Evolutionary conservation across 2,329 filamentous ascomycete genomes (phyloP), one percentile per base, ranked within the genome.

Genomic region (Fusarium buxicola): DNA sequence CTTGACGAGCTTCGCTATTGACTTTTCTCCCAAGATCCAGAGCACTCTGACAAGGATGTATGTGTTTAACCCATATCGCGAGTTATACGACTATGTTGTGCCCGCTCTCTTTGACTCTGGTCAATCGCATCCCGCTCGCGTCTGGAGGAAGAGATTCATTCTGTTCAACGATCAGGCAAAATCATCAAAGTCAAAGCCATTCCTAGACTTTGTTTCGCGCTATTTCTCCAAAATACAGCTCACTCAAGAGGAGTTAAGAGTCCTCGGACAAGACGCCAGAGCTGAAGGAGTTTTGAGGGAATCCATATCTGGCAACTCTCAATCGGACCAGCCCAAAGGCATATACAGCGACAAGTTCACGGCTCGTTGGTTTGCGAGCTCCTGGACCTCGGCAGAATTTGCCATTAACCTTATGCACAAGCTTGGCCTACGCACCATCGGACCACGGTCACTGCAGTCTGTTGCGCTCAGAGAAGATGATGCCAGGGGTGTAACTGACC

Each of bases 281-380:
- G 6, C 35, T 3, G 24, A 40, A n/a, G 8, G 28, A 28, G 27
- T 47, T 13, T 7, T n/a, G 16, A 21, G 36, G n/a, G 16, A 38
- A 7, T 21, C 30, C 12, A 27, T 8, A 9, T 15, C 24, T 7
- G 32, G 27, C 16, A 49, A 44, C 15, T 24, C 28, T 8, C 11
- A 28, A 18, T n/a, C 35, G 11, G 36, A 44, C 5, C 30, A 54
- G 27, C 12, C 54, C 18, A 65, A 58, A 53, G 63, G 70, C 16
- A 66, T 65, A 15, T 73, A 70, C 31, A 72, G 69, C 36, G 75
- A 77, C 44, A 68, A 87, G 61, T 89, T 96, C 27, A 89, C 91
- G 15, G 90, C 93, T n/a, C 86, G 89, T 62, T 87, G 92, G 78
- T 94, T 97, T 73, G 93, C 93, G 9, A 89, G 82, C 55, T 78